These are phyloP conservation scores for Lipomyces sp. DNA, from an alignment of 805 yeast genomes.

Conservation along the genomic window DNA sequence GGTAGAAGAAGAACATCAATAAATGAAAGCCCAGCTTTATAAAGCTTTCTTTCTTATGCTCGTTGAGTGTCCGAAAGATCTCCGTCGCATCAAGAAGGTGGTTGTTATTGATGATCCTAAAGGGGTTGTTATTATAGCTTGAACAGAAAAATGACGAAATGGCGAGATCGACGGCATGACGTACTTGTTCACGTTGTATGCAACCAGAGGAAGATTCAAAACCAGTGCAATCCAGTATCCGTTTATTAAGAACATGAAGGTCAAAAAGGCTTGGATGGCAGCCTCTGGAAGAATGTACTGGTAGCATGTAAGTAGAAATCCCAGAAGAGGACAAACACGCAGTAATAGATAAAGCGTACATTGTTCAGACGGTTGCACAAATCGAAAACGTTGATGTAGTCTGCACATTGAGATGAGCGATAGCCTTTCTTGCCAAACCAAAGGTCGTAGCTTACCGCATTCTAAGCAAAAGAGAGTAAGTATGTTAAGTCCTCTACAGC, in stretches of 20 bases:
- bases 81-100: conserved; percentile 95
- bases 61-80: conserved; percentile 88
- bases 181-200: conserved; percentile 74
- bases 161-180: too few relatives aligned
- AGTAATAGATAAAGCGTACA: conserved; percentile 27
- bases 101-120: conserved; percentile 58
- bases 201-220: conserved; percentile 76
- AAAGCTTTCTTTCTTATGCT: conserved; percentile 89
- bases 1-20: conserved; percentile 88
- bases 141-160: background rate
- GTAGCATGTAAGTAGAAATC: background rate
- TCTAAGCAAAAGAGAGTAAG: conserved; percentile 18
- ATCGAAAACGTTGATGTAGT: conserved; percentile 96
- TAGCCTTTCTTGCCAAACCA: background rate
- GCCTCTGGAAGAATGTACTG: conserved; percentile 87
- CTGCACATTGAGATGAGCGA: conserved; percentile 44
- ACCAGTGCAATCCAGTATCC: conserved; percentile 92
- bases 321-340: background rate
- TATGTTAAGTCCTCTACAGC: background rate
- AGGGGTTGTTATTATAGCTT: background rate
- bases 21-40: conserved; percentile 87
- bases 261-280: conserved; percentile 66
- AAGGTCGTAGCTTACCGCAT: conserved; percentile 26
- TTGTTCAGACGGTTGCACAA: conserved; percentile 86
- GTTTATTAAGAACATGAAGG: conserved; percentile 68